Evolutionary conservation across 768 basidiomycete genomes (phyloP).

Genomic region (Symmetrospora coprosmae): DNA sequence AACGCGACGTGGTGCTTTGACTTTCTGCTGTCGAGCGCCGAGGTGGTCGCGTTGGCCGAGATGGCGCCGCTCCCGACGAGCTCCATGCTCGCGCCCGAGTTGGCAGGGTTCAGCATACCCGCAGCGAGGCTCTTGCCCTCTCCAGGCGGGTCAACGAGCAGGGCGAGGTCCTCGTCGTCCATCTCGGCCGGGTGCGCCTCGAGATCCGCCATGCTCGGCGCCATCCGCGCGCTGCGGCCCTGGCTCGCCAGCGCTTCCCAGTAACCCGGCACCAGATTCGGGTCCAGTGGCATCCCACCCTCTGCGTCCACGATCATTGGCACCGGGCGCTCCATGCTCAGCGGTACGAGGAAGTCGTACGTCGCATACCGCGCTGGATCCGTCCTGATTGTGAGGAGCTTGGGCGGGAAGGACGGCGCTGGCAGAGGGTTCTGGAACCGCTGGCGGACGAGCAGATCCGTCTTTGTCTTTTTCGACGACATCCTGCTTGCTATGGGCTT

Average conservation of each 20-base stretch:
- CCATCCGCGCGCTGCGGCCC: slow-evolving; percentile 40
- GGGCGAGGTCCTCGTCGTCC: slow-evolving; percentile 37
- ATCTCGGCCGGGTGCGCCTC: slow-evolving; percentile 33
- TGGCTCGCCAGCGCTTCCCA: slow-evolving; percentile 60
- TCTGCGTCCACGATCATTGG: slow-evolving; percentile 97
- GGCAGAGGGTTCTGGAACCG: slow-evolving; percentile 90
- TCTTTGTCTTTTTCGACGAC: slow-evolving; percentile 5
- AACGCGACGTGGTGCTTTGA: no score
- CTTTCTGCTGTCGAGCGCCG: background rate
- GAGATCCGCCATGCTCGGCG: background rate
- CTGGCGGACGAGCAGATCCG: slow-evolving; percentile 64
- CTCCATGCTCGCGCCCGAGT: background rate
- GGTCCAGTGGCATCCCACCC: slow-evolving; percentile 86
- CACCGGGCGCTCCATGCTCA: slow-evolving; percentile 65
- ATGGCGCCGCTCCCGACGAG: background rate
- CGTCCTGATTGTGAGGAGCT: slow-evolving; percentile 81
- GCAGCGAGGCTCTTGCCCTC: slow-evolving; percentile 35
- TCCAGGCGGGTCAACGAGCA: slow-evolving; percentile 51
- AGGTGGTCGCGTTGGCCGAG: background rate
- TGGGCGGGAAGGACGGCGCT: slow-evolving; percentile 90
- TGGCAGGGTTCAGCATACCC: background rate
- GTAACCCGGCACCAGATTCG: slow-evolving; percentile 71
- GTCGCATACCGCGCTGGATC: slow-evolving; percentile 72
- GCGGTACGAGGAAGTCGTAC: slow-evolving; percentile 65
- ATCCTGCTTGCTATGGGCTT: background rate